A percentile compares a stretch with the other conserved stretches of the same genome.
phyloP scores from a whole-genome alignment of 371 early-diverging fungal genomes.

The Mortierella sp. region DNA sequence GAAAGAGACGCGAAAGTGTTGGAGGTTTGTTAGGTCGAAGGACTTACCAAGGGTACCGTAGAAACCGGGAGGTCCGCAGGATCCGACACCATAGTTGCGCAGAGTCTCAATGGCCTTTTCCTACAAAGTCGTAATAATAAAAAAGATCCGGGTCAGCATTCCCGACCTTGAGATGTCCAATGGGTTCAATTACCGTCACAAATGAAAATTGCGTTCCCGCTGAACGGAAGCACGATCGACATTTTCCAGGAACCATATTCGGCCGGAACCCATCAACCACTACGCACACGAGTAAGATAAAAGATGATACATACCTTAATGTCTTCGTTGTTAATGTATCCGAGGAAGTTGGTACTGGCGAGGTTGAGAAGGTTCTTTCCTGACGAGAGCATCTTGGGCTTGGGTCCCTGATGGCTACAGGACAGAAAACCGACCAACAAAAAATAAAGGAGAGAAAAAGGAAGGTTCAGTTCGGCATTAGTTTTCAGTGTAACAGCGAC shows the following conservation, averaged over 20 bases:
- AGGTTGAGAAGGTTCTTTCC: constrained; percentile 82
- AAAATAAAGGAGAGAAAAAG: background rate
- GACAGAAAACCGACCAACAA: background rate
- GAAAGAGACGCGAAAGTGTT: background rate
- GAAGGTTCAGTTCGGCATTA: background rate
- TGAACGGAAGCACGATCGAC: background rate
- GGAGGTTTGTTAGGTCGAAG: background rate
- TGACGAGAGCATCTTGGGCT: constrained; percentile 66
- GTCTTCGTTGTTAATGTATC: constrained; percentile 80
- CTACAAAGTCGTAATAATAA: constrained; percentile 35
- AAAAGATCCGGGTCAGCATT: background rate
- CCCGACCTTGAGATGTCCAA: background rate
- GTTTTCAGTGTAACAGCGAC: background rate
- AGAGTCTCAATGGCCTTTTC: constrained; percentile 92
- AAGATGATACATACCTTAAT: constrained; percentile 67
- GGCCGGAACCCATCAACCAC: background rate
- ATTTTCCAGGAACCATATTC: constrained; percentile 4
- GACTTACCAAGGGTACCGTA: constrained; percentile 94
- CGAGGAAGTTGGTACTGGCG: constrained; percentile 91
- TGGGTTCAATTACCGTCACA: constrained; percentile 4
- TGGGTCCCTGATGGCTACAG: constrained; percentile 65
- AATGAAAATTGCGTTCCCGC: constrained; percentile 3
- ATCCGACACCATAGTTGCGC: constrained; percentile 98
- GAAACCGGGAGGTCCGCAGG: constrained; percentile 99
- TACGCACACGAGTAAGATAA: background rate